phyloP scores from a whole-genome alignment of 441 rosid species.

The Adansonia rubrostipa region DNA sequence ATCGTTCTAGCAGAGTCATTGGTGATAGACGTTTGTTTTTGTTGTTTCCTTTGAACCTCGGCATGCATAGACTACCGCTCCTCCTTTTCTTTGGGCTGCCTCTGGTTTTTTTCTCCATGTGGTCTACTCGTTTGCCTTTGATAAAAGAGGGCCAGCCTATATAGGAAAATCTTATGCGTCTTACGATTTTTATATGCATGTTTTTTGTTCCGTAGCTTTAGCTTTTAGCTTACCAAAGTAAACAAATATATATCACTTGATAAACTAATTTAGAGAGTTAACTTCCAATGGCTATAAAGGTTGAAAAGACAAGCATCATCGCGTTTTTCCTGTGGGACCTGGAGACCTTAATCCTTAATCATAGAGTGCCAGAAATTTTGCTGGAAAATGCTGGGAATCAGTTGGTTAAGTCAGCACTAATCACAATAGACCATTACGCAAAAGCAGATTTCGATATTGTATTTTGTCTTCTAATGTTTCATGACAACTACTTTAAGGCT shows the following conservation, averaged over 20 bases:
- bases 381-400: slow-evolving; percentile 22
- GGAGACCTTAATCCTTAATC: slow-evolving; percentile 8
- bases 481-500: slow-evolving; percentile 22
- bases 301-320: background rate
- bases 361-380: slow-evolving; percentile 21
- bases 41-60: slow-evolving; percentile 41
- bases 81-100: slow-evolving; percentile 39
- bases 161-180: slow-evolving; percentile 33
- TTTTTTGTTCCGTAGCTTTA: background rate
- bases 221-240: slow-evolving; percentile 14
- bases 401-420: slow-evolving; percentile 14
- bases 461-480: slow-evolving; percentile 25
- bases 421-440: background rate
- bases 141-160: background rate
- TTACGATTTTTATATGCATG: slow-evolving; percentile 24
- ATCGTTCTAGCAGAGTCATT: slow-evolving; percentile 64
- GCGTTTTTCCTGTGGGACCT: slow-evolving; percentile 4
- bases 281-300: background rate
- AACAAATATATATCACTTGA: background rate
- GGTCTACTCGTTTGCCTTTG: slow-evolving; percentile 20
- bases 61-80: slow-evolving; percentile 58
- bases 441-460: background rate
- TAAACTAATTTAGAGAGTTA: background rate
- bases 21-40: slow-evolving; percentile 47
- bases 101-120: slow-evolving; percentile 34